A percentile compares a stretch with the other conserved stretches of the same genome.
Evolutionary conservation across 345 rosid genomes (phyloP).

Genomic region (Dipteronia dyeriana): DNA sequence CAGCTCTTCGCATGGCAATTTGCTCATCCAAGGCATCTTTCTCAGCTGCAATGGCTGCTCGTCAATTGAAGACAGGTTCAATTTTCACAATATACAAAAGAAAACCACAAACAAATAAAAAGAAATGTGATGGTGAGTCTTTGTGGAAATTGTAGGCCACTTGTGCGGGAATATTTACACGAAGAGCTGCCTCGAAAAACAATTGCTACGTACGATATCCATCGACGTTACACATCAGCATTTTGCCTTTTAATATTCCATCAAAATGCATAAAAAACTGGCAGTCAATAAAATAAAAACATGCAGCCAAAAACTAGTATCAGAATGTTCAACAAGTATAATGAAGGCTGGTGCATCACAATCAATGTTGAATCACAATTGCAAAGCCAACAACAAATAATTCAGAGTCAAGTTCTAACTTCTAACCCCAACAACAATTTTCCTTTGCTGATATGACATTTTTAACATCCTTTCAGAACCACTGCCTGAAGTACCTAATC

Average conservation of each 20-base stretch:
- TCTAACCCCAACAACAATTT: neutral
- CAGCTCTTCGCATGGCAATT: constrained; percentile 39
- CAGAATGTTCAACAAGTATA: neutral
- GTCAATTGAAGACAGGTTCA: neutral
- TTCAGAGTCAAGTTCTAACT: neutral
- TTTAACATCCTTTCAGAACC: neutral
- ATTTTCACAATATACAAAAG: neutral
- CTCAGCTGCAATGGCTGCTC: constrained; percentile 48
- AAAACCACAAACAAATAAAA: neutral
- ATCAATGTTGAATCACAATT: neutral
- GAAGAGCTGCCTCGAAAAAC: neutral
- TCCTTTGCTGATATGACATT: neutral
- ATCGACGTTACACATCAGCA: neutral
- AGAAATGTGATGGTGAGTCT: no score
- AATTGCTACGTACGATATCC: neutral
- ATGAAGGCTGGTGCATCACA: neutral
- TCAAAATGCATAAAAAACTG: neutral
- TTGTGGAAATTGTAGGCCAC: neutral
- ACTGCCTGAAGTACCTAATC: neutral
- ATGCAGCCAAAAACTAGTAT: neutral
- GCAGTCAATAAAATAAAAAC: neutral
- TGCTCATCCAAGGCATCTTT: constrained; percentile 51
- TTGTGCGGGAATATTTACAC: neutral
- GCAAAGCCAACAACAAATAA: neutral
- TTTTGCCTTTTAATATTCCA: neutral